A percentile compares a stretch with the other conserved stretches of the same genome.
Conservation (phyloP, 352 stramenopile genomes). For the Phytophthora pluvialis region DNA sequence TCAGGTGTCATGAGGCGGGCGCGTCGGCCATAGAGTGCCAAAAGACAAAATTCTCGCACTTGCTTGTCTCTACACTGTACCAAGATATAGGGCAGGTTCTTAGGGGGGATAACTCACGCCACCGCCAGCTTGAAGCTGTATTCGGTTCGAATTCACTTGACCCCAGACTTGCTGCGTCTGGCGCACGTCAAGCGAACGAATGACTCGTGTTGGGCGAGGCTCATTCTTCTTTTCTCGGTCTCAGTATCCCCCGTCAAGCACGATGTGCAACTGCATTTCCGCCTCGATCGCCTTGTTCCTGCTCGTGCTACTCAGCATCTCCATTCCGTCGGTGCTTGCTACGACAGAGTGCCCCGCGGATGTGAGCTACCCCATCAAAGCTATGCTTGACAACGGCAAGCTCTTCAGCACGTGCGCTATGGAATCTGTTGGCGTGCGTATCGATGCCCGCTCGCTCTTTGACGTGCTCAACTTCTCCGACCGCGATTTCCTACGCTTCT, state of each 20-base stretch:
- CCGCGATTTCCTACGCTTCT: conserved; percentile 32
- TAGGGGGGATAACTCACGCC: conserved; percentile 9
- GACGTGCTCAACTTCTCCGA: conserved; percentile 31
- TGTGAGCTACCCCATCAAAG: conserved; percentile 16
- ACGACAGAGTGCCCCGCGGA: conserved; percentile 7
- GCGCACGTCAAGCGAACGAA: no score
- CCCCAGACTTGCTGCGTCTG: not conserved
- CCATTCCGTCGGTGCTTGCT: conserved; percentile 3
- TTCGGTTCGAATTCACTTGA: conserved; percentile 1
- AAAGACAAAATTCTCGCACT: not conserved
- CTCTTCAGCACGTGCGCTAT: conserved; percentile 26
- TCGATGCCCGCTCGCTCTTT: conserved; percentile 18
- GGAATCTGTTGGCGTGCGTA: not conserved
- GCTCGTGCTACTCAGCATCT: conserved; percentile 3
- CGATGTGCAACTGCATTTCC: not conserved
- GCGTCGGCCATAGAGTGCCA: not conserved
- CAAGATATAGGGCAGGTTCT: no score
- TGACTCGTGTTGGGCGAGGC: no score
- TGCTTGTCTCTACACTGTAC: not conserved
- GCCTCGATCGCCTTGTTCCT: conserved; percentile 1
- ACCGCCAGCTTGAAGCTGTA: not conserved
- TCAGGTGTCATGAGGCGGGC: conserved; percentile 8
- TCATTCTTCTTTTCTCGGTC: conserved; percentile 21
- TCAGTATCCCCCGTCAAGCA: not conserved
- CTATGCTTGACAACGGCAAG: conserved; percentile 22